Evolutionary conservation across 345 rosid genomes (phyloP).

Genomic region (Bretschneidera sinensis): DNA sequence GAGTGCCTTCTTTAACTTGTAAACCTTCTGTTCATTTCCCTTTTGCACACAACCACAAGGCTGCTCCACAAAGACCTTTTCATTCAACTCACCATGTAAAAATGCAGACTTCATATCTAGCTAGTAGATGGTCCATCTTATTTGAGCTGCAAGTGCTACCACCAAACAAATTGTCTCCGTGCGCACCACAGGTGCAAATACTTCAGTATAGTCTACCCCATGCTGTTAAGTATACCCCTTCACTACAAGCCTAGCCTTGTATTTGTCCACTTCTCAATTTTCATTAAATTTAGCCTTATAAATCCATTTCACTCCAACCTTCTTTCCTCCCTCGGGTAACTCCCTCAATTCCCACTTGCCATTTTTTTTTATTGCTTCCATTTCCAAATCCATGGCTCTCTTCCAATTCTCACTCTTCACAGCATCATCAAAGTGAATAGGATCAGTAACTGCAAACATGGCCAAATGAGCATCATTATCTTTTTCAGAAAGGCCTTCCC

Average conservation of each 20-base stretch:
- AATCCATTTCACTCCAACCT: background rate
- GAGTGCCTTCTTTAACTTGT: too few species aligned
- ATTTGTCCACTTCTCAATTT: too few species aligned
- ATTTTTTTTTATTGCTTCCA: constrained; percentile 11
- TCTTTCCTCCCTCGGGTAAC: constrained; percentile 3
- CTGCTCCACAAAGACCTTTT: too few species aligned
- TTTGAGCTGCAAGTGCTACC: background rate
- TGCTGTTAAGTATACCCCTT: too few species aligned
- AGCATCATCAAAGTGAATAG: background rate
- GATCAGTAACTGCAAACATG: background rate
- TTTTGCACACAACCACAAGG: too few species aligned
- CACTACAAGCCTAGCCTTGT: too few species aligned
- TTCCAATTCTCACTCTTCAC: constrained; percentile 8
- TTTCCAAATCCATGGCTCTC: constrained; percentile 6
- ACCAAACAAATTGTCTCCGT: background rate
- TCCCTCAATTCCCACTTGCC: constrained; percentile 3
- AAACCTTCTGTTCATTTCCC: too few species aligned
- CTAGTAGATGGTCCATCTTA: background rate
- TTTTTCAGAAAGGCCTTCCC: constrained; percentile 4
- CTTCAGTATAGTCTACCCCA: too few species aligned
- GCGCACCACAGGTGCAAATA: background rate
- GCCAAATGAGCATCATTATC: background rate
- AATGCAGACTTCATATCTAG: background rate
- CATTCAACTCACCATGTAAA: constrained; percentile 1
- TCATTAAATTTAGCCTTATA: constrained; percentile 2